Base-by-base conservation (phyloP, 2,329 filamentous ascomycete genomes). In the Pyrenochaeta sp. region DNA sequence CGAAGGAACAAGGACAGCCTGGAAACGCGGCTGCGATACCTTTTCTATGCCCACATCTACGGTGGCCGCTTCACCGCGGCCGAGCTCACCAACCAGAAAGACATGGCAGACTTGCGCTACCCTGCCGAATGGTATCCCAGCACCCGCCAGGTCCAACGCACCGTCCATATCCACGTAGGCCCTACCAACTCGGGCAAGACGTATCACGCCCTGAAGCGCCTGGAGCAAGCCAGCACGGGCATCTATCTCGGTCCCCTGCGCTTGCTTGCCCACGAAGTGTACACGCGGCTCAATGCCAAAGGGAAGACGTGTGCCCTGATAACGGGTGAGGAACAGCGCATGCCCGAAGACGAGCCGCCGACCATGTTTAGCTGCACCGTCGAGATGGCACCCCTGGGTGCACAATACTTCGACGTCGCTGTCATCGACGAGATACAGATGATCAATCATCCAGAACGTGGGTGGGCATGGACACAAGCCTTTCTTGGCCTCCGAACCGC, bases 391-490 rank as follows among this genome's bases (percentile, higher is more conserved):
- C 81, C 81, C 6, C 56, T 84, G 14, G 77, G 79, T 35, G 72
- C 65, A 78, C n/a, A 80, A 74, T n/a, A n/a, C n/a, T 57, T 89
- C 20, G 93, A 97, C 28, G 92, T 99, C 23, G 93, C 90, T 1
- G 93, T 99, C 55, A 93, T 99, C 51, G 94, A 99, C 65, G 94
- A 99, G 74, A 97, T 99, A 44, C 94, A 99, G 72, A 97, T 99
- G 94, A 90, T 99, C 56, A 86, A 84, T 11, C 86, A 91, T 61
- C 51, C 69, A 0, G 83, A 90, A 0, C 86, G 94, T 58, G 94
- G 95, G 2, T 96, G 88, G 86, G 92, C 91, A 2, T 99, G 94
- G 94, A 96, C 92, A 1, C 84, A 91, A 60, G 94, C 94, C 2
- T 78, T 97, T 10, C 77, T 99, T 4, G 94, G 94, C 23, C 80